These are phyloP conservation scores for Globisporangium echinulatum DNA, from an alignment of 352 stramenopile species.

Conservation along the genomic window DNA sequence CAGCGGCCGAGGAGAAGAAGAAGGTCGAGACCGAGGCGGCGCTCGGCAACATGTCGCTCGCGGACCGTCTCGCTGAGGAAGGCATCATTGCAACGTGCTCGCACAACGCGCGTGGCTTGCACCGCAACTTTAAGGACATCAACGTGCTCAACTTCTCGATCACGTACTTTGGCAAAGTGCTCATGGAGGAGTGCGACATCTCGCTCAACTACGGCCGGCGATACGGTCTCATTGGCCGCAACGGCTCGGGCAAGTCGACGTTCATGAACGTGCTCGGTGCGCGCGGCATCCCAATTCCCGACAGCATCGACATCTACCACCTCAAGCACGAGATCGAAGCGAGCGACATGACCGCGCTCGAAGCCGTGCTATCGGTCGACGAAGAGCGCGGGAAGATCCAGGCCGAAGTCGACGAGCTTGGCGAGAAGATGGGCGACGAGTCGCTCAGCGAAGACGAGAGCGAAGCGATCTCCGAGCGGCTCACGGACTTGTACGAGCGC, in stretches of 20 bases:
- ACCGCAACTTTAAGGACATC: constrained; percentile 97
- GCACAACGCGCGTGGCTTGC: constrained; percentile 84
- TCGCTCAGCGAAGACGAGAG: constrained; percentile 83
- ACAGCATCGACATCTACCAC: constrained; percentile 96
- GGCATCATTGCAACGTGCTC: constrained; percentile 97
- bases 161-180: constrained; percentile 93
- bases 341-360: constrained; percentile 91
- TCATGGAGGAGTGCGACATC: constrained; percentile 95
- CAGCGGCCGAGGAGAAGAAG: constrained; percentile 73
- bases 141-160: constrained; percentile 97
- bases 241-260: constrained; percentile 95
- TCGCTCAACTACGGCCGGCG: constrained; percentile 97
- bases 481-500: constrained; percentile 93
- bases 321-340: constrained; percentile 95
- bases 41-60: constrained; percentile 65
- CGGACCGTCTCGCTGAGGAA: constrained; percentile 88
- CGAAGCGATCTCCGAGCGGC: constrained; percentile 81
- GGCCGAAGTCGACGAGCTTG: constrained; percentile 89
- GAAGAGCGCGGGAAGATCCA: constrained; percentile 92
- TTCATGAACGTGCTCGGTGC: constrained; percentile 97
- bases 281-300: constrained; percentile 91
- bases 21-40: constrained; percentile 54
- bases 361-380: constrained; percentile 94
- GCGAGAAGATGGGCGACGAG: constrained; percentile 88
- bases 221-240: constrained; percentile 96